Percentiles rank a stretch among this genome's conserved stretches.
Evolutionary conservation across 75 land plant species (phyloP).

Genomic region (Picea glauca): DNA sequence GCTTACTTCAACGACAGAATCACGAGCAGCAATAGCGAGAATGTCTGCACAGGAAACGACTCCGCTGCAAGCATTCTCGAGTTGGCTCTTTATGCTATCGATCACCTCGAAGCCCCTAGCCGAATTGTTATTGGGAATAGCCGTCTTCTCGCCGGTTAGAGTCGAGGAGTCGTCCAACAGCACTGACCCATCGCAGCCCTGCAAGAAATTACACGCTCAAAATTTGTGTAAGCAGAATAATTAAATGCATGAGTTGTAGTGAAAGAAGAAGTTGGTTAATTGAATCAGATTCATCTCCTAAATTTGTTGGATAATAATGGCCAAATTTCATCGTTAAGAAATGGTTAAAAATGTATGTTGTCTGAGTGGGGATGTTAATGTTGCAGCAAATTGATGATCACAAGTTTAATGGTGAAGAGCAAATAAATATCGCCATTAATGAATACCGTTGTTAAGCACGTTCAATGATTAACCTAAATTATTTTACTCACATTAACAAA

Average conservation of each 20-base stretch:
- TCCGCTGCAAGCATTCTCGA: slow-evolving; percentile 42
- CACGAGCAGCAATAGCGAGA: slow-evolving; percentile 39
- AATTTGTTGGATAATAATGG: no score
- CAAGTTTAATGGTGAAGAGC: no score
- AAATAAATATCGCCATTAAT: no score
- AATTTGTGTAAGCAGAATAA: background rate
- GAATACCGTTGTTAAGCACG: no score
- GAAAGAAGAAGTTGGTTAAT: no score
- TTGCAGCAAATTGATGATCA: no score
- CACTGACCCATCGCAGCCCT: slow-evolving; percentile 76
- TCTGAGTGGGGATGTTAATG: no score
- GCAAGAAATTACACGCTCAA: background rate
- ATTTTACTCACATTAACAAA: slow-evolving; percentile 18
- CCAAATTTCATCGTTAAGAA: no score
- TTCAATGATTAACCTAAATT: no score
- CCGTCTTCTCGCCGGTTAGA: slow-evolving; percentile 37
- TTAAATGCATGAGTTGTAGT: background rate
- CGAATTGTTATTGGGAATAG: slow-evolving; percentile 36
- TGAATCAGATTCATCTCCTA: no score
- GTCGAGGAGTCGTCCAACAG: slow-evolving; percentile 43
- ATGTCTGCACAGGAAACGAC: slow-evolving; percentile 66
- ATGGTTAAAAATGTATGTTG: no score
- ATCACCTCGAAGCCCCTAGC: slow-evolving; percentile 39
- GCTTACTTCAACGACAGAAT: slow-evolving; percentile 12
- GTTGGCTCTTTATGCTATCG: slow-evolving; percentile 28